Evolutionary conservation across 805 yeast species (phyloP), one percentile per base, ranked within the genome.

Genomic region (Ogataea pignaliae): DNA sequence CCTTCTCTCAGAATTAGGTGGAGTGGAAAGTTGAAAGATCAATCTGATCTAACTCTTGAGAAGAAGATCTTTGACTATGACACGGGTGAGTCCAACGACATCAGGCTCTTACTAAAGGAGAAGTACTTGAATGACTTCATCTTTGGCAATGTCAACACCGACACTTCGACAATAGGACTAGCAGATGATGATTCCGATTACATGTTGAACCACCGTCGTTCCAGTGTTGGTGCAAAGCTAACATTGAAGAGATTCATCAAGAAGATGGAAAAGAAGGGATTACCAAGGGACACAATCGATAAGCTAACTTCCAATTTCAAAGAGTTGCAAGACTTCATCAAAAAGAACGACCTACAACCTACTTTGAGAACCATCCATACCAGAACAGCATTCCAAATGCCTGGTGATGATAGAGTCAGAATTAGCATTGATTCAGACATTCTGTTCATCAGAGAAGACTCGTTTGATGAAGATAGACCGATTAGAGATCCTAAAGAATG

Each of bases 341-440:
- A 65, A 34, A 79, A 79, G 42, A 73, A 81, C 54, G 75, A 79
- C 47, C 72, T 91, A 51, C 86, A 88, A 65, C 99, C 99, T 12
- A 79, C 87, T 33, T 68, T 93, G 61, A 81, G 98, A 69, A 78
- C 97, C 10, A 78, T 83, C 32, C 88, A 87, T 69, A 86, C 88
- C 35, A 78, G 98, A 65, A 87, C 96, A 6, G 98, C 98, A 2
- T 91, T 93, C 72, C 97, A 91, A 72, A 91, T 91, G 56, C 99
- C 99, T 3, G 97, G 97, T 46, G 98, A 93, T 63, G 95, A 90
- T 63, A 79, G 91, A 59, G 84, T 90, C 33, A 81, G 98, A 62
- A 82, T 93, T 48, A 83, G 87, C 36, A 87, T 91, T 51, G 98
- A 91, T 66, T 84, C 95, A 13, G 93, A 93, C 62, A 79, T 93